These are phyloP conservation scores for Lactifluus piperatus DNA, from an alignment of 768 basidiomycete genomes.

Conservation along the genomic window DNA sequence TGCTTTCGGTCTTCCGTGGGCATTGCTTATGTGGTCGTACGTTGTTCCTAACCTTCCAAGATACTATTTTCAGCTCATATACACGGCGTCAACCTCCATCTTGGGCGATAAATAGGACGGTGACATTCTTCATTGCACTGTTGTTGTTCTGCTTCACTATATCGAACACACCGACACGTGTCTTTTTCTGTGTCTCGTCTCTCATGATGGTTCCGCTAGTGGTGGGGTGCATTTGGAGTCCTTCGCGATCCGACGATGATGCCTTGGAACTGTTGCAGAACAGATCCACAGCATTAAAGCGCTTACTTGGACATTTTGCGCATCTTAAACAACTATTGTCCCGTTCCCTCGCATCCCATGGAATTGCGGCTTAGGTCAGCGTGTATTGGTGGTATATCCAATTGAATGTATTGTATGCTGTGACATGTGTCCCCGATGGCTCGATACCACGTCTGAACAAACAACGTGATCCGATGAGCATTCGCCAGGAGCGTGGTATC, in stretches of 20 bases:
- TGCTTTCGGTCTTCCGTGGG: slow-evolving; percentile 47
- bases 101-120: not conserved
- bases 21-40: slow-evolving; percentile 53
- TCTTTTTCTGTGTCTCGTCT: not conserved
- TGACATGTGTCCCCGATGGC: not conserved
- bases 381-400: not conserved
- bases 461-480: too few species aligned
- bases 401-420: not conserved
- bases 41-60: slow-evolving; percentile 21
- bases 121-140: slow-evolving; percentile 10
- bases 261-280: not conserved
- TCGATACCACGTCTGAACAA: too few species aligned
- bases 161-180: slow-evolving; percentile 2
- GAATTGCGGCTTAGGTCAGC: not conserved
- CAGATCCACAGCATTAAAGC: not conserved
- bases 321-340: not conserved
- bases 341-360: not conserved
- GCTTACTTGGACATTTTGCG: not conserved
- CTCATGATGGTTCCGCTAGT: not conserved
- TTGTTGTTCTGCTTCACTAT: slow-evolving; percentile 7
- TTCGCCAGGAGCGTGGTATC: too few species aligned
- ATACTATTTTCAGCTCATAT: not conserved
- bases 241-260: not conserved
- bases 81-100: too few species aligned
- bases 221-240: not conserved